Percentiles rank a stretch among this genome's conserved stretches.
Evolutionary conservation across 768 basidiomycete species (phyloP).

Genomic region (Crassisporium funariophilum): DNA sequence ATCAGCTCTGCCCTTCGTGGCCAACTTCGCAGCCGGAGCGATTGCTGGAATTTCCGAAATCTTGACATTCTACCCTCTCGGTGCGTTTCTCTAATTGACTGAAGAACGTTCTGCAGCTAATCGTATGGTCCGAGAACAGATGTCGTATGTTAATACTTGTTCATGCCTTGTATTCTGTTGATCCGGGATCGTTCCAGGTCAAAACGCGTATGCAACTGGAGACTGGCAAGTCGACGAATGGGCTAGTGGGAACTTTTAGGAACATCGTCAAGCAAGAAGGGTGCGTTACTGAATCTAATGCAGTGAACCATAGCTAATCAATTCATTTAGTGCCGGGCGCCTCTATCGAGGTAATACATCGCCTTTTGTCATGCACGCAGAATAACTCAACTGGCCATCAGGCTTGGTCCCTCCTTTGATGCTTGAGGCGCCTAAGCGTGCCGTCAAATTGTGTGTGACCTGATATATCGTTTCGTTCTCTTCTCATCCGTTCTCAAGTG

Average conservation of each 20-base stretch:
- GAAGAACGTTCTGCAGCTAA: neutral
- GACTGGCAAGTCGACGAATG: slow-evolving; percentile 72
- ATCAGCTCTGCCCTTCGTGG: slow-evolving; percentile 78
- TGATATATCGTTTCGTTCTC: neutral
- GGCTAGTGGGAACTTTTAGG: slow-evolving; percentile 81
- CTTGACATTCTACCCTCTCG: slow-evolving; percentile 86
- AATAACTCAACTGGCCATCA: slow-evolving; percentile 25
- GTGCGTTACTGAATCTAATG: slow-evolving; percentile 43
- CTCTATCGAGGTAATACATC: slow-evolving; percentile 76
- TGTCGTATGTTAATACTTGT: slow-evolving; percentile 64
- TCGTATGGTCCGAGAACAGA: slow-evolving; percentile 44
- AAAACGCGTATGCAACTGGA: slow-evolving; percentile 99
- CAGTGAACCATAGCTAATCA: neutral
- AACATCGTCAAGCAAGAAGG: slow-evolving; percentile 90
- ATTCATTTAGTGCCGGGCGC: slow-evolving; percentile 59
- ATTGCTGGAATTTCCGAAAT: slow-evolving; percentile 91
- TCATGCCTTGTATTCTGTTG: slow-evolving; percentile 2
- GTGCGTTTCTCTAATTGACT: slow-evolving; percentile 42
- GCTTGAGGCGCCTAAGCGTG: slow-evolving; percentile 97
- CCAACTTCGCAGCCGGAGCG: slow-evolving; percentile 94
- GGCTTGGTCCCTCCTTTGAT: slow-evolving; percentile 94
- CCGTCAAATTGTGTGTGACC: slow-evolving; percentile 82
- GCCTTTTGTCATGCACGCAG: slow-evolving; percentile 1
- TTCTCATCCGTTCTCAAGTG: slow-evolving; percentile 28
- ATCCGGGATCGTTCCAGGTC: slow-evolving; percentile 53